These are phyloP conservation scores for Saururus chinensis DNA, from an alignment of 164 flowering plant species.

Conservation along the genomic window DNA sequence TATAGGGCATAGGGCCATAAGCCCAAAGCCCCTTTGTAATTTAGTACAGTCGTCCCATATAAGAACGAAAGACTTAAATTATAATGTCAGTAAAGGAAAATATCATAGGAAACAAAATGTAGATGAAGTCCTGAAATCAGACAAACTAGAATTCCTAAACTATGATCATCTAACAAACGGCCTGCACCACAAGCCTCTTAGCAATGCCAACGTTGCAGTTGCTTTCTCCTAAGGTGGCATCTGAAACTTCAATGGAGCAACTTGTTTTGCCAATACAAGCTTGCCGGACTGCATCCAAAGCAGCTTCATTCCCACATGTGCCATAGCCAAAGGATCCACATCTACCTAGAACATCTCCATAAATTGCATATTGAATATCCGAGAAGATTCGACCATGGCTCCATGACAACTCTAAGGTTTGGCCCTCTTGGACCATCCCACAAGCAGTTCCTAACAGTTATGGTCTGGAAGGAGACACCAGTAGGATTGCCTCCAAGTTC, in stretches of 20 bases:
- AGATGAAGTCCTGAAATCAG: too few species aligned
- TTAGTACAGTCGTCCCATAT: too few species aligned
- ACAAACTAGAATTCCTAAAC: neutral
- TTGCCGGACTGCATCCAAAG: neutral
- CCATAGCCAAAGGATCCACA: neutral
- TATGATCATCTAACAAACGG: neutral
- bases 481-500: neutral
- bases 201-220: neutral
- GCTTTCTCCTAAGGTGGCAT: neutral
- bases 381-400: neutral
- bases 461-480: neutral
- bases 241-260: slow-evolving; percentile 1
- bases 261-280: neutral
- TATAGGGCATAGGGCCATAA: too few species aligned
- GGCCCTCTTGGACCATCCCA: neutral
- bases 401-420: neutral
- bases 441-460: neutral
- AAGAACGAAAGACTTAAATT: too few species aligned
- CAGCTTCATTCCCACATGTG: neutral
- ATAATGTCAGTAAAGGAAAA: too few species aligned
- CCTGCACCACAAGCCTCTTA: neutral
- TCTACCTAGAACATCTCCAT: neutral
- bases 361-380: neutral
- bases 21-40: too few species aligned
- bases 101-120: too few species aligned